Evolutionary conservation across 805 yeast genomes (phyloP).

Genomic region (Candida nitratophila): DNA sequence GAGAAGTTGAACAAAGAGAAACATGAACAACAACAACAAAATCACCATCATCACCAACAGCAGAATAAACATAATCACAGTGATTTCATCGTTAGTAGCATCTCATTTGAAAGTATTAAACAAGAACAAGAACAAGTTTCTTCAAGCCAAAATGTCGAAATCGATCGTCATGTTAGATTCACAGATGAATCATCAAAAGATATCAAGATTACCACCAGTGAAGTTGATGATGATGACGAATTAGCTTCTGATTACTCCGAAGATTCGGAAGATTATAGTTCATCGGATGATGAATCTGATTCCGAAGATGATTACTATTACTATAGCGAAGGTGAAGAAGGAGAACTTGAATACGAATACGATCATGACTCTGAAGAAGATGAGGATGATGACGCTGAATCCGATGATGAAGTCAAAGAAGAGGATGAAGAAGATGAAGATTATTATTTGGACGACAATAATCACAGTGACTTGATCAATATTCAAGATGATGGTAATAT

Average conservation of each 20-base stretch:
- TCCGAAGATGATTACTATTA: slow-evolving; percentile 13
- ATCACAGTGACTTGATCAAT: background rate
- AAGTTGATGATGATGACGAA: slow-evolving; percentile 28
- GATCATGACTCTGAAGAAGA: slow-evolving; percentile 3
- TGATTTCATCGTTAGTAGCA: background rate
- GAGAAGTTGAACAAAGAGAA: slow-evolving; percentile 34
- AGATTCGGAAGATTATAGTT: slow-evolving; percentile 21
- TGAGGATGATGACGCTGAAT: slow-evolving; percentile 2
- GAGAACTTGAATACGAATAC: slow-evolving; percentile 3
- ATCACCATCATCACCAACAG: no score
- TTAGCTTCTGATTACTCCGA: slow-evolving; percentile 17
- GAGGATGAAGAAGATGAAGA: slow-evolving; percentile 1
- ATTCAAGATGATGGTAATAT: slow-evolving; percentile 7
- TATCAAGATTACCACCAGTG: slow-evolving; percentile 16
- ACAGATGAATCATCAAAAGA: background rate
- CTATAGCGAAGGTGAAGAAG: slow-evolving; percentile 9
- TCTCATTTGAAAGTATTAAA: slow-evolving; percentile 6
- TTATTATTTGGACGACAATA: background rate
- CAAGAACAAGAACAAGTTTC: slow-evolving; percentile 17
- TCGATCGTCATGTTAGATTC: background rate
- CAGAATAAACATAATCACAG: background rate
- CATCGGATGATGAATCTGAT: slow-evolving; percentile 11
- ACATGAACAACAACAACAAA: slow-evolving; percentile 10
- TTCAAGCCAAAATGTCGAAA: no score
- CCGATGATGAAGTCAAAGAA: slow-evolving; percentile 2